Evolutionary conservation across 2,329 filamentous ascomycete species (phyloP).

Genomic region (Apiospora marii): DNA sequence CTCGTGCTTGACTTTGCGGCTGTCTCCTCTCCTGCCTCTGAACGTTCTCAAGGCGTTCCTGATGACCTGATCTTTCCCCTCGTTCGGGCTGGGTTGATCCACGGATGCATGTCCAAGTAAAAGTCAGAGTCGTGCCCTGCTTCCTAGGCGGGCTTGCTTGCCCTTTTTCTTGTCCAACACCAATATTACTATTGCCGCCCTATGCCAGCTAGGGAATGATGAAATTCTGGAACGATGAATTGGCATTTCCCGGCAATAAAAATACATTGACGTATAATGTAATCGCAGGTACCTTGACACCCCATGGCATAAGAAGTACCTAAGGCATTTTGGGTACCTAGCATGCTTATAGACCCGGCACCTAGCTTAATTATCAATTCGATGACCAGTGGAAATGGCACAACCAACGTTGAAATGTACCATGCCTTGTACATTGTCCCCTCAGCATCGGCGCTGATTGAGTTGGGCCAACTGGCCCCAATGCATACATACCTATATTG

Average conservation of each 20-base stretch:
- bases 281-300: background rate
- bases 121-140: background rate
- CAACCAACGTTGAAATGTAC: slow-evolving; percentile 3
- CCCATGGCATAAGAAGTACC: background rate
- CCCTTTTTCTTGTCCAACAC: background rate
- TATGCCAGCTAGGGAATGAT: background rate
- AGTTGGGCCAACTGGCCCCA: background rate
- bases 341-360: slow-evolving; percentile 17
- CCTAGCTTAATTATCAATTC: slow-evolving; percentile 7
- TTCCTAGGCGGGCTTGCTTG: background rate
- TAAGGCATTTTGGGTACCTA: background rate
- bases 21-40: background rate
- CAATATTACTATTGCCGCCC: slow-evolving; percentile 2
- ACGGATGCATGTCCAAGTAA: slow-evolving; percentile 3
- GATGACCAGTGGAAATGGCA: slow-evolving; percentile 11
- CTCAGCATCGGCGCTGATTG: background rate
- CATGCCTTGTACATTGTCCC: background rate
- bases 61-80: slow-evolving; percentile 18
- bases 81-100: slow-evolving; percentile 2
- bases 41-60: slow-evolving; percentile 9
- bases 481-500: background rate
- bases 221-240: slow-evolving; percentile 15
- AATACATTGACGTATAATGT: background rate
- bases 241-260: slow-evolving; percentile 1
- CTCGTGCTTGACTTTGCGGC: background rate